These are phyloP conservation scores for Aspergillus amoenus DNA, from an alignment of 2,329 filamentous ascomycete genomes.

Conservation along the genomic window DNA sequence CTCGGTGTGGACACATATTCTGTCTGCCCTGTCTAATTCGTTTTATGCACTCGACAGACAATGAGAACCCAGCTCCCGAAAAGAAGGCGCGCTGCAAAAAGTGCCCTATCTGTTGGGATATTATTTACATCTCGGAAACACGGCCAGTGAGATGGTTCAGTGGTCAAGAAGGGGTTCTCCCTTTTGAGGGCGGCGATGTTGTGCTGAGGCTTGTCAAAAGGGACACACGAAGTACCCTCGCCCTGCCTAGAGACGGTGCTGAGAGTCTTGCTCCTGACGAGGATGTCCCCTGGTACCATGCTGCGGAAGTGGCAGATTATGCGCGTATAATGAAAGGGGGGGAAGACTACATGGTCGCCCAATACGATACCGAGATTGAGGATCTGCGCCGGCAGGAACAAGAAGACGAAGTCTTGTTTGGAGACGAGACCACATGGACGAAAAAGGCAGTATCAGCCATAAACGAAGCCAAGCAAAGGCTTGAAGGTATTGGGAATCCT, in stretches of 20 bases:
- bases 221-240: conserved; percentile 76
- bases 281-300: conserved; percentile 92
- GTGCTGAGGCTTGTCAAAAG: conserved; percentile 83
- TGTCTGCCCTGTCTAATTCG: conserved; percentile 90
- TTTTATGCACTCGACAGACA: conserved; percentile 86
- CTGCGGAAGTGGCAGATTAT: conserved; percentile 91
- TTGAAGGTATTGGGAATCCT: conserved; percentile 66
- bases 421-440: conserved; percentile 90
- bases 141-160: conserved; percentile 87
- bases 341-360: conserved; percentile 77
- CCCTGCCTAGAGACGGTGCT: conserved; percentile 78
- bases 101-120: conserved; percentile 93
- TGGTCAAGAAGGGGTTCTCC: conserved; percentile 79
- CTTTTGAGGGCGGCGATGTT: conserved; percentile 82
- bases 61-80: conserved; percentile 62
- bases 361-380: conserved; percentile 76
- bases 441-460: conserved; percentile 77
- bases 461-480: conserved; percentile 71
- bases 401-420: conserved; percentile 90
- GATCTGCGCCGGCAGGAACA: conserved; percentile 74
- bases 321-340: conserved; percentile 94
- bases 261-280: conserved; percentile 68
- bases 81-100: conserved; percentile 85
- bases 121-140: conserved; percentile 86
- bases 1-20: conserved; percentile 95